Percentiles rank a stretch among this genome's conserved stretches.
Conservation (phyloP, 108 stramenopile genomes). For the Fistulifera pelliculosa region DNA sequence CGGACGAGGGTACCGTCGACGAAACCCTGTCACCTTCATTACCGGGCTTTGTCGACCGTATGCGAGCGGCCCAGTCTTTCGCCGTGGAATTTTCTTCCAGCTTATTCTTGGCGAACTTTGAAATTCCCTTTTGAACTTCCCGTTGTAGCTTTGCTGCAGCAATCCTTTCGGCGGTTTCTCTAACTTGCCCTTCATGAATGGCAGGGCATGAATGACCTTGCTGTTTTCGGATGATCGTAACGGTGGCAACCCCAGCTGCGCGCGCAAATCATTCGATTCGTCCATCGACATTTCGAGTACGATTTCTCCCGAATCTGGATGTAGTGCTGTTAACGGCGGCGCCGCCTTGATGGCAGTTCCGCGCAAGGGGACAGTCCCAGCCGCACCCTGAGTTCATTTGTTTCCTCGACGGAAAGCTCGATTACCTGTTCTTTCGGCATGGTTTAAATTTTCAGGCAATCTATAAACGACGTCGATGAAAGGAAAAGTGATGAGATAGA, state of each 20-base stretch:
- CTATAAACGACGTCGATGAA: no score
- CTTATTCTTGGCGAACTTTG: constrained; percentile 15
- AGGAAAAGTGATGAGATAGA: no score
- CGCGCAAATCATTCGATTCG: constrained; percentile 71
- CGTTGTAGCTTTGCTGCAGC: constrained; percentile 44
- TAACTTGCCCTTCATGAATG: constrained; percentile 23
- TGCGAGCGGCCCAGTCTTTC: constrained; percentile 6
- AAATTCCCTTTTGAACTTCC: constrained; percentile 35
- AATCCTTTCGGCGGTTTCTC: constrained; percentile 39
- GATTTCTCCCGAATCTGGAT: constrained; percentile 16
- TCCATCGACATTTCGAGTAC: constrained; percentile 53
- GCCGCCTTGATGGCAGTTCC: neutral
- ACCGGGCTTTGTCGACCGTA: no score
- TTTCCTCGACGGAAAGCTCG: constrained; percentile 79
- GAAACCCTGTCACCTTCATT: neutral
- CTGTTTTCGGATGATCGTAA: constrained; percentile 12
- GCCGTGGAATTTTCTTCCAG: constrained; percentile 10
- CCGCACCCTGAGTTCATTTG: constrained; percentile 63
- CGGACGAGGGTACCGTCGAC: constrained; percentile 21
- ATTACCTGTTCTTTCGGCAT: constrained; percentile 44
- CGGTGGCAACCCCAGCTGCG: constrained; percentile 60
- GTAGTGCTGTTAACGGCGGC: neutral
- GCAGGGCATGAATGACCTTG: constrained; percentile 43
- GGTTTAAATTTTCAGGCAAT: no score
- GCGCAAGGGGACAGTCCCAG: constrained; percentile 67